Evolutionary conservation across 257 asterid genomes (phyloP).

Genomic region (Solanum tacnaense): DNA sequence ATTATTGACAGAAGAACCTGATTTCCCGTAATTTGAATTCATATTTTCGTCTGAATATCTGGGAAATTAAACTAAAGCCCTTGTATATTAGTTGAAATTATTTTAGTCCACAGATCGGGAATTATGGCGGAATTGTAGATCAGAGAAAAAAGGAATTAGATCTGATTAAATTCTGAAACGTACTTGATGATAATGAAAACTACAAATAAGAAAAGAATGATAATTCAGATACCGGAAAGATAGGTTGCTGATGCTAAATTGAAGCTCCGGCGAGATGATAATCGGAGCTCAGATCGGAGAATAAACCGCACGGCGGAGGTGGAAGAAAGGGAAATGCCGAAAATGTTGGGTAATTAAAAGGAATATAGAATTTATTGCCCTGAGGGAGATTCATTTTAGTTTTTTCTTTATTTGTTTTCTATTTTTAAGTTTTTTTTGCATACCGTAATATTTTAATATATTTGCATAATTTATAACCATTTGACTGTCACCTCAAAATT

Average conservation of each 20-base stretch:
- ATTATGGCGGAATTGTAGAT: background rate
- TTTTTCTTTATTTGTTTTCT: background rate
- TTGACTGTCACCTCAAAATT: background rate
- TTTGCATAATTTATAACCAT: background rate
- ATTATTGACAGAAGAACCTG: conserved; percentile 35
- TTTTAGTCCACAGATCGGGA: background rate
- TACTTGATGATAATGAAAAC: conserved; percentile 7
- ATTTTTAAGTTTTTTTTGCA: no score
- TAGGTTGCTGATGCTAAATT: background rate
- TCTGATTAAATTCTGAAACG: conserved; percentile 1
- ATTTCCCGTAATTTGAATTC: conserved; percentile 77
- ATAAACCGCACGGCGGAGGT: background rate
- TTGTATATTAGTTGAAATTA: background rate
- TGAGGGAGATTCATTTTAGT: background rate
- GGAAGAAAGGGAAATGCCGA: background rate
- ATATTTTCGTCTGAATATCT: conserved; percentile 6
- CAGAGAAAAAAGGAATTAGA: background rate
- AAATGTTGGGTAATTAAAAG: background rate
- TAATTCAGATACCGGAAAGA: background rate
- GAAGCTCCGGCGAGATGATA: background rate
- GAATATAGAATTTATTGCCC: background rate
- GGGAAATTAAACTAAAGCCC: background rate
- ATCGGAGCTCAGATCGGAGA: background rate
- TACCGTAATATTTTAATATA: no score
- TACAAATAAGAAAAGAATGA: background rate